These are phyloP conservation scores for Amphichorda felina DNA, from an alignment of 2,329 filamentous ascomycete species.

Conservation along the genomic window DNA sequence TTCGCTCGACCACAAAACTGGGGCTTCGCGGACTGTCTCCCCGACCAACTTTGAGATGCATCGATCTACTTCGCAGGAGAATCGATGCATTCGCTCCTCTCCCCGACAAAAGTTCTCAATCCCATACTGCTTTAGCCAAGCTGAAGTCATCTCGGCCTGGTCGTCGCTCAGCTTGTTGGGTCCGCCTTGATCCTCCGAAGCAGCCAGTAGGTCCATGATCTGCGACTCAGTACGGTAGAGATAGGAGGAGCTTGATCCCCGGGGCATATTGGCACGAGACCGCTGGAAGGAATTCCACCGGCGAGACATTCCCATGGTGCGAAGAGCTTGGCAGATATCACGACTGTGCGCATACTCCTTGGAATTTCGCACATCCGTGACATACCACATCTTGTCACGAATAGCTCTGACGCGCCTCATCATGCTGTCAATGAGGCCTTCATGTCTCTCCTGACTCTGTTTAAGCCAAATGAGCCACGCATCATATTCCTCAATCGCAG, in stretches of 20 bases:
- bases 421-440: constrained; percentile 62
- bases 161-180: constrained; percentile 95
- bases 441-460: constrained; percentile 68
- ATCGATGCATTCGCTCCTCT: constrained; percentile 88
- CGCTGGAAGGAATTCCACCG: constrained; percentile 40
- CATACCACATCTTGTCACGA: constrained; percentile 98
- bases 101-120: constrained; percentile 92
- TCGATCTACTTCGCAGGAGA: constrained; percentile 80
- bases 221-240: constrained; percentile 75
- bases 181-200: constrained; percentile 71
- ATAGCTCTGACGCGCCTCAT: constrained; percentile 62
- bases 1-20: constrained; percentile 86
- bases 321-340: constrained; percentile 76
- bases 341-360: constrained; percentile 77
- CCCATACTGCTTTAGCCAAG: constrained; percentile 70
- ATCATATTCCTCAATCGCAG: constrained; percentile 66
- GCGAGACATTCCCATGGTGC: constrained; percentile 70
- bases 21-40: constrained; percentile 71
- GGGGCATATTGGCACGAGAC: constrained; percentile 32
- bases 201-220: constrained; percentile 77
- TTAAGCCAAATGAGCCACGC: constrained; percentile 77
- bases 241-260: constrained; percentile 44
- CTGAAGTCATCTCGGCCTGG: constrained; percentile 72
- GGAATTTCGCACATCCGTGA: constrained; percentile 85
- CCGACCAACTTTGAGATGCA: constrained; percentile 79